Evolutionary conservation across 805 yeast species (phyloP), one percentile per base, ranked within the genome.

Genomic region (Saccharomycopsis schoenii): DNA sequence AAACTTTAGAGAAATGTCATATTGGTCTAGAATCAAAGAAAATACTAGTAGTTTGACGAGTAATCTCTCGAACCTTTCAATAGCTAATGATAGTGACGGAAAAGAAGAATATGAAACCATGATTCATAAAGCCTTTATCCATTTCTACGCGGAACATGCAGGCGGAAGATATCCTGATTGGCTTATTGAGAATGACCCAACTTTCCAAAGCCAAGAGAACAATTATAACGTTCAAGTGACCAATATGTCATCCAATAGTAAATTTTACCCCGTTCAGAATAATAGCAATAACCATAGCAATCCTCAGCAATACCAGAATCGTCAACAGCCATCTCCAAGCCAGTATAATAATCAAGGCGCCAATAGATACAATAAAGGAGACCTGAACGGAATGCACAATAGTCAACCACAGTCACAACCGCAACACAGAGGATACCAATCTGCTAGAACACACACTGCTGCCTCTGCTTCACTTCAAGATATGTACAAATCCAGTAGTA

Each of bases 201-300:
- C 47, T 8, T 62, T 52, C 36, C 59, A 61, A 34, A 56, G 43
- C 34, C 17, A 34, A 29, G 55, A 25, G 9, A 51, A 47, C 14
- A 40, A 55, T 40, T 39, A 17, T 12, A 42, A 42, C 17, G 36
- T 56, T n/a, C 52, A 54, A 37, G 34, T 54, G 21, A 59, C 62
- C 15, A 57, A 61, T 21, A 51, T 29, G 34, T 36, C 61, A 6
- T 15, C 51, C 9, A 56, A 54, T 43, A 54, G 43, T 8, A 54
- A 40, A 29, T 61, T 61, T 39, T 57, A 61, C 19, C 64, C 71
- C 56, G 60, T 58, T 65, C 59, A 51, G 59, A 57, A 55, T 60
- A 37, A 21, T 58, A 25, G 55, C 55, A 55, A 56, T 41, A 39
- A 55, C 60, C n/a, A 36, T 59, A 54, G 37, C 17, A 19, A 24